phyloP scores from a whole-genome alignment of 2,329 filamentous ascomycete species.

The Rhinocladiella mackenziei region DNA sequence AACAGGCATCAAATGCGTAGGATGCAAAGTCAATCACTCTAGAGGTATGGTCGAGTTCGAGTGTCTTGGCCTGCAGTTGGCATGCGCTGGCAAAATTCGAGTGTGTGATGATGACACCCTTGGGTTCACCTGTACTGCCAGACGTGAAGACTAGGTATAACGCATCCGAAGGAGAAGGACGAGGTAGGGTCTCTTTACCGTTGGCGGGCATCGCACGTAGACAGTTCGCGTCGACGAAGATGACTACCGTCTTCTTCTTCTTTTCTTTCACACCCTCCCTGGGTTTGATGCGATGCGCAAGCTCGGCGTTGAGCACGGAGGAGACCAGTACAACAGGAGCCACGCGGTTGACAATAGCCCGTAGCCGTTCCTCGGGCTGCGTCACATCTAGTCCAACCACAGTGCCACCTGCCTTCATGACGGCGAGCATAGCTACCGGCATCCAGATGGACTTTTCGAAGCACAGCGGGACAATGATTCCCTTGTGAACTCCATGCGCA shows the following conservation, averaged over 20 bases:
- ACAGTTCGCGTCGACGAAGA: neutral
- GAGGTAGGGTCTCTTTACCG: too few species aligned
- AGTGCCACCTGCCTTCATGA: slow-evolving; percentile 41
- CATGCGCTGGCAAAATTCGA: slow-evolving; percentile 48
- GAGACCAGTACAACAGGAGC: neutral
- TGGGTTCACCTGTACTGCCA: slow-evolving; percentile 54
- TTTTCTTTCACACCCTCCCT: too few species aligned
- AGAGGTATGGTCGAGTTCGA: neutral
- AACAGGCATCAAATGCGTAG: neutral
- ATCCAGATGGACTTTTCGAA: slow-evolving; percentile 44
- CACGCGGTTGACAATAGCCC: neutral
- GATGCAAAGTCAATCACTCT: neutral
- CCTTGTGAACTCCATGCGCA: slow-evolving; percentile 38
- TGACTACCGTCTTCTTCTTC: neutral
- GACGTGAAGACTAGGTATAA: slow-evolving; percentile 59
- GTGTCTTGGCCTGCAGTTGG: neutral
- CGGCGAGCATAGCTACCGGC: slow-evolving; percentile 38
- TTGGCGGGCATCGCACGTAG: too few species aligned
- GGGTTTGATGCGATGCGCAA: too few species aligned
- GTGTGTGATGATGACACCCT: slow-evolving; percentile 62
- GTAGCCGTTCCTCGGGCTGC: neutral
- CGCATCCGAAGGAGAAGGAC: slow-evolving; percentile 16
- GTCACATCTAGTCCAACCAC: slow-evolving; percentile 38
- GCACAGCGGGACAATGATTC: slow-evolving; percentile 38
- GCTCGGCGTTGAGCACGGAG: neutral